Evolutionary conservation across 495 filamentous ascomycete species (phyloP), one percentile per base, ranked within the genome.

Genomic region (Penicillium ochrochloron): DNA sequence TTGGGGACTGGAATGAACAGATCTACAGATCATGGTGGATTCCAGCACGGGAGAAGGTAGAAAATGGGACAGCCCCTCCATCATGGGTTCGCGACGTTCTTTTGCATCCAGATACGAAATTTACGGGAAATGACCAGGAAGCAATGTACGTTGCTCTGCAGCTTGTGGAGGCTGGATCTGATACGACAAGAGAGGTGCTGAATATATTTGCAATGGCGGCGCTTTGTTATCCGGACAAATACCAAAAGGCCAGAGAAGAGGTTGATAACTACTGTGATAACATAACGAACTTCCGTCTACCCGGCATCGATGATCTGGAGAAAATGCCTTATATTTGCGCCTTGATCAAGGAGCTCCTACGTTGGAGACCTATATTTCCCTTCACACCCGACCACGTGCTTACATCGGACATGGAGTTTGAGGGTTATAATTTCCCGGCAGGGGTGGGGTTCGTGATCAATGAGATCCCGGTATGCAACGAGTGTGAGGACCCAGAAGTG

Each of bases 341-440:
- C 8, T 34, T 73, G 17, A 66, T 75, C 31, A 79, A 79, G 42
- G 77, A 78, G 53, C 25, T 74, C 1, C 60, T 77, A 14, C 73
- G 77, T 7, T 79, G 77, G 77, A 41, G 77, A 37, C 74, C 74
- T 5, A 76, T 69, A 21, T 68, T 80, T 21, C 70, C 68, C 7
- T 68, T 74, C 39, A 67, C 72, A 1, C 73, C 74, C 5, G 63
- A 70, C 14, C 71, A 75, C 52, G 39, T 48, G n/a, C 61, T 79
- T 10, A 81, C 74, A 2, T 64, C 78, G 44, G 80, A 85, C 54
- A 71, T 85, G 65, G 79, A 84, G 51, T 85, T 82, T 57, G 83
- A 84, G 52, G 80, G 79, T 14, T 84, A 84, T 58, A 57, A 61
- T 17, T 82, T 87, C 61, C 80, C 82, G 2, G 73, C 75, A 7